Base-by-base conservation (phyloP, 129 eudicot species). In the Flaveria linearis region DNA sequence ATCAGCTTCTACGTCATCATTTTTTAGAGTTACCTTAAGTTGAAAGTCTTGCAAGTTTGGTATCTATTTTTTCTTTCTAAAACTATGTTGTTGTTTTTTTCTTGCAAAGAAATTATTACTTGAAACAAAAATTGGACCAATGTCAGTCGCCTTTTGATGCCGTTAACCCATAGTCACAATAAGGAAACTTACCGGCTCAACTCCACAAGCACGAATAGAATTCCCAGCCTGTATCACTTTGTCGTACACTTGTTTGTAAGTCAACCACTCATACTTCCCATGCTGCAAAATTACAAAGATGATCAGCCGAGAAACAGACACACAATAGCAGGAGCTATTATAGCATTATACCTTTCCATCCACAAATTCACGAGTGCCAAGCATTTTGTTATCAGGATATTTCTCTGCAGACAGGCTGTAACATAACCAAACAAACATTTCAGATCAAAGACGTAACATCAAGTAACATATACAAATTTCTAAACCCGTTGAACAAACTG, bases 341-440 rank as follows among this genome's bases (percentile, higher is more conserved):
- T 36, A 36, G 41, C 3, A 4, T 46, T 61, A 73, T 91, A 94
- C 99, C 99, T 94, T 91, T 68, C 93, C 98, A 55, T 91, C 71
- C 26, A 82, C 87, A 72, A 88, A 57, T 74, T 91, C 90, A 74
- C 97, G 96, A 16, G 77, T 87, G 72, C 98, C 98, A 87, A 93
- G 99, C 99, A 94, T 94, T n/a, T 61, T 86, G 72, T 91, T 94
- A 74, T 87, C 71, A 25, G 97, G 96, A 80, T 89, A 86, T 49
- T 87, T 94, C 75, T 94, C 99, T 55, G 84, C 99, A 1, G 99
- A 81, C 80, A 89, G 6, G 72, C 98, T 93, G 91, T 23, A 66
- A 66, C 71, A 86, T 67, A 20, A 82, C 26, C 69, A 73, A 51
- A 50, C 36, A 58, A 72, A 58, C 75, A 18, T 42, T 53, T 36